Conservation (phyloP, 2,329 filamentous ascomycete species). For the Dactylonectria macrodidyma region DNA sequence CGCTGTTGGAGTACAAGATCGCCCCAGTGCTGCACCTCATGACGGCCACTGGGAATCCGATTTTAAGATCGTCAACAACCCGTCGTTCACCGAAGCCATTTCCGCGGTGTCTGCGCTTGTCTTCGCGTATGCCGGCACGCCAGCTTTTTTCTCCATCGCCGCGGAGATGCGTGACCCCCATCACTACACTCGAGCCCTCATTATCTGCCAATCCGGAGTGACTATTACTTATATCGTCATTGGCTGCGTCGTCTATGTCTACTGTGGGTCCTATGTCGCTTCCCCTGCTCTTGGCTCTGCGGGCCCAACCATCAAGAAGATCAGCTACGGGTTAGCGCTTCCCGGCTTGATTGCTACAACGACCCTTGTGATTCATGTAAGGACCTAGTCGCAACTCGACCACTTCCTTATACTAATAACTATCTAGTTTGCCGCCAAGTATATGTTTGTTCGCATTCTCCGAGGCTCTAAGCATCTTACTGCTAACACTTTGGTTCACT, state of each 20-base stretch:
- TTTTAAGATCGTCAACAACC: background rate
- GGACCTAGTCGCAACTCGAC: background rate
- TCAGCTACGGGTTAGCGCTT: conserved; percentile 55
- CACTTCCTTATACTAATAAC: background rate
- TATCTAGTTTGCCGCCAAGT: background rate
- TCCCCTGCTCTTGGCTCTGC: conserved; percentile 61
- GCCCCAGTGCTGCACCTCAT: conserved; percentile 9
- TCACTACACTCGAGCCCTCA: conserved; percentile 36
- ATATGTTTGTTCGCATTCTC: background rate
- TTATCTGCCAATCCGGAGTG: conserved; percentile 42
- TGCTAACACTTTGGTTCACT: background rate
- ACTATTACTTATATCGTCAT: conserved; percentile 49
- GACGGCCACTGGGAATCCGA: background rate
- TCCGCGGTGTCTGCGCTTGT: background rate
- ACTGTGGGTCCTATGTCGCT: conserved; percentile 59
- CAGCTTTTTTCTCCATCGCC: conserved; percentile 47
- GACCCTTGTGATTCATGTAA: conserved; percentile 41
- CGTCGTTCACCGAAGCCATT: background rate
- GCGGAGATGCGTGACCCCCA: conserved; percentile 48
- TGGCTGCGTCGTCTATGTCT: conserved; percentile 58
- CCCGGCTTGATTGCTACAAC: conserved; percentile 41
- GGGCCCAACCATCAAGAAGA: conserved; percentile 56
- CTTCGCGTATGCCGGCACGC: conserved; percentile 39
- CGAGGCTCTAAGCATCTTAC: background rate
- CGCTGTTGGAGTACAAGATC: background rate